These are phyloP conservation scores for Passalora sequoiae DNA, from an alignment of 2,329 filamentous ascomycete genomes.

Conservation along the genomic window DNA sequence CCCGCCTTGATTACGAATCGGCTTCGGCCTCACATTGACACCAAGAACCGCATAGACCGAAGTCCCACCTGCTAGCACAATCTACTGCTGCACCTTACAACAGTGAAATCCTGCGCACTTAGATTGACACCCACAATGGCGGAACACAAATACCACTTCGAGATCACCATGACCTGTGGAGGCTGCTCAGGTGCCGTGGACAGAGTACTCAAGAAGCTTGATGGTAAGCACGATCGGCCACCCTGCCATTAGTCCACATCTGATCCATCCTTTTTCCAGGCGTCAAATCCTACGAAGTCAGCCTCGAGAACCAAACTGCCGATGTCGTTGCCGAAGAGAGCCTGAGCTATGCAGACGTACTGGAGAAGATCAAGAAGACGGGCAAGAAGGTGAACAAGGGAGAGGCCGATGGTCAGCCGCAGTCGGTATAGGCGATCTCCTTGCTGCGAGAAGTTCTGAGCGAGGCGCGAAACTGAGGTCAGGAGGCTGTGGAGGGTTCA, in stretches of 20 bases:
- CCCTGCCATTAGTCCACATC: background rate
- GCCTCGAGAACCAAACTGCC: conserved; percentile 78
- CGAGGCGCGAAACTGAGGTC: background rate
- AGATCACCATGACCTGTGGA: conserved; percentile 87
- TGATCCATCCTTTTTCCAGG: conserved; percentile 48
- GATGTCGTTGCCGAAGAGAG: conserved; percentile 61
- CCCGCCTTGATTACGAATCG: background rate
- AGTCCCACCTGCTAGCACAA: background rate
- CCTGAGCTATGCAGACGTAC: conserved; percentile 73
- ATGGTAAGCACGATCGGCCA: conserved; percentile 10
- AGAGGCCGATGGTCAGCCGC: conserved; percentile 60
- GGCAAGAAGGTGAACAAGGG: conserved; percentile 83
- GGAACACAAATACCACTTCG: conserved; percentile 90
- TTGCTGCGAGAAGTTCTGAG: background rate
- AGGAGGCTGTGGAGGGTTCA: background rate
- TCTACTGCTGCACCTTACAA: background rate
- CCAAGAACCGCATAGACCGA: too few relatives aligned
- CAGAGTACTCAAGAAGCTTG: conserved; percentile 75
- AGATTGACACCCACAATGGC: conserved; percentile 56
- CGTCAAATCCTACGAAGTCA: conserved; percentile 80
- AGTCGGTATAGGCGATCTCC: conserved; percentile 25
- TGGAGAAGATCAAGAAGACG: conserved; percentile 88
- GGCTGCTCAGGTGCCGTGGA: conserved; percentile 95
- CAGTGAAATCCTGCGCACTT: too few relatives aligned
- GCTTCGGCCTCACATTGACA: background rate